These are phyloP conservation scores for Kwoniella heveanensis DNA, from an alignment of 768 basidiomycete species.

Conservation along the genomic window DNA sequence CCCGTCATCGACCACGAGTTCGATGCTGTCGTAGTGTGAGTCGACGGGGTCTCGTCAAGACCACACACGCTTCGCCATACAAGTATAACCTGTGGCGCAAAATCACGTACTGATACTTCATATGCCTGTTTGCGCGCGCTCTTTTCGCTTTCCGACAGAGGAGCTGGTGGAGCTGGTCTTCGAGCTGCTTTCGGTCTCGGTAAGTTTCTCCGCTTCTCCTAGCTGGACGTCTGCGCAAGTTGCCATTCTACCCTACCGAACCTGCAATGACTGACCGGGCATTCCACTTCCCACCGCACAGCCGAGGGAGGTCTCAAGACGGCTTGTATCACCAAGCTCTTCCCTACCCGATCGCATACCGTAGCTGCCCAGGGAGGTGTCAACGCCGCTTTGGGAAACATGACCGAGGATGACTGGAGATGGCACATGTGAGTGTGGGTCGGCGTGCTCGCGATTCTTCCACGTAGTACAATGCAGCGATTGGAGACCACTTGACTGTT, in stretches of 20 bases:
- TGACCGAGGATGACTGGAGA: constrained; percentile 99
- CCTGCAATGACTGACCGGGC: too few species aligned
- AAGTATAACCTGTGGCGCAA: too few species aligned
- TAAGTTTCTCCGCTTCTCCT: constrained; percentile 27
- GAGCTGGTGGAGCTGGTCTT: constrained; percentile 96
- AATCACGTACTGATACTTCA: too few species aligned
- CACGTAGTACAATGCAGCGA: too few species aligned
- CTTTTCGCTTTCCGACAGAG: constrained; percentile 60
- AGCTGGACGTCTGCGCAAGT: too few species aligned
- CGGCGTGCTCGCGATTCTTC: too few species aligned
- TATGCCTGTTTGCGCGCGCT: too few species aligned
- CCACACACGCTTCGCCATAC: too few species aligned
- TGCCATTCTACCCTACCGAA: too few species aligned
- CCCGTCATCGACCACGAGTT: constrained; percentile 98
- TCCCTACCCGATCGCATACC: constrained; percentile 97
- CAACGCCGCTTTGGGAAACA: constrained; percentile 76
- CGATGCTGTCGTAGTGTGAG: constrained; percentile 97
- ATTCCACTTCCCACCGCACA: too few species aligned
- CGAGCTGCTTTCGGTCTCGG: constrained; percentile 92
- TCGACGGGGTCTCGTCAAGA: too few species aligned
- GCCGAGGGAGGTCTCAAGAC: constrained; percentile 99
- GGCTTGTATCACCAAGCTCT: constrained; percentile 97
- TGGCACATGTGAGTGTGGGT: constrained; percentile 81
- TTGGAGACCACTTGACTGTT: too few species aligned
- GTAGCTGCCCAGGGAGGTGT: constrained; percentile 99